Evolutionary conservation across 75 land plant genomes (phyloP), one percentile per base, ranked within the genome.

Genomic region (Cunninghamia lanceolata): DNA sequence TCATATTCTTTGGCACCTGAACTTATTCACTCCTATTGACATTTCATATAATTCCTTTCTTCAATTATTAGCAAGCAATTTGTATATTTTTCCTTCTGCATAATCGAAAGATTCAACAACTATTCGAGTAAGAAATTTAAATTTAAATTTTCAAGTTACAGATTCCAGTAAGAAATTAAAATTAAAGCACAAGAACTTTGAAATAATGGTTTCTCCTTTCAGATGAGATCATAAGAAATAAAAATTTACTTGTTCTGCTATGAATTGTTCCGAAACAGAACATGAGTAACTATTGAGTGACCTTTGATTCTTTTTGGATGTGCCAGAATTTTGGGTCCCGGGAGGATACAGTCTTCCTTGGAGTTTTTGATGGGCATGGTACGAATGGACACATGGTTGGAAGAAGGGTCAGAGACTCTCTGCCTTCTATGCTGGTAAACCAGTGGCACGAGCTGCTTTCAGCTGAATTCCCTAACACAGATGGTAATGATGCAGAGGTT

Each of bases 301-400:
- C n/a, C n/a, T 21, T 73, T 13, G 32, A 14, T 34, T 73, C 75
- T 73, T 34, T 73, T 84, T 82, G 53, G 11, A 77, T 21, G 14
- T 87, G 25, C 14, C 91, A 97, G 99, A 86, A 89, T 53, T 97
- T 93, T 53, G 87, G 84, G 11, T 91, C 93, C 4, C 90, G 82
- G 52, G 89, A 93, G 84, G 95, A 90, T 32, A 88, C 73, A 38
- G 84, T 89, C 70, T 94, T 97, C 85, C 93, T 95, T 74, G 98
- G 94, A 39, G 96, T 97, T 19, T 96, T 97, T 74, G 99, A 97
- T 81, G 99, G 99, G 3, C 99, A 97, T 84, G 99, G 99, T 43
- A 96, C 98, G 4, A 86, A 88, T 2, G 99, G 99, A 21, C 99
- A 97, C 85, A 88, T 87, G 47, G 95, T 97, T 73, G 94, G 96